These are phyloP conservation scores for Phylloporus rhodoxanthus DNA, from an alignment of 768 basidiomycete genomes.

Conservation along the genomic window DNA sequence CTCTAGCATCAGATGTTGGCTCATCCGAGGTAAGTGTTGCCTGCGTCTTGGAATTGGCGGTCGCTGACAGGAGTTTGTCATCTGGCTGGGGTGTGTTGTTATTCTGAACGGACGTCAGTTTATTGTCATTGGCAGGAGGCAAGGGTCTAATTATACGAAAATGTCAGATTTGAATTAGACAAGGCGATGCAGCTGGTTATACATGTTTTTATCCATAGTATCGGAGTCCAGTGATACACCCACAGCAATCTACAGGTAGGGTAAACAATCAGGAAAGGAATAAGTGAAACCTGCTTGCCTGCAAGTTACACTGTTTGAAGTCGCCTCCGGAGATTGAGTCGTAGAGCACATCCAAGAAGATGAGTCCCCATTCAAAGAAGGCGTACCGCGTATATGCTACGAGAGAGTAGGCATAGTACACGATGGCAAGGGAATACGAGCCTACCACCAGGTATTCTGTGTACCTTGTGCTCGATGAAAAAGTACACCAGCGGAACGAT, in stretches of 20 bases:
- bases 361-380: constrained; percentile 85
- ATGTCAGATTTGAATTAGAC: constrained; percentile 24
- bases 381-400: constrained; percentile 81
- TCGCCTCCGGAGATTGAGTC: constrained; percentile 65
- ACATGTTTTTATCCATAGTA: constrained; percentile 36
- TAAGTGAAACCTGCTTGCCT: constrained; percentile 34
- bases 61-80: neutral
- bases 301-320: constrained; percentile 46
- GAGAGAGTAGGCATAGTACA: neutral
- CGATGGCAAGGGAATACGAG: neutral
- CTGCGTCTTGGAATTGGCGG: neutral
- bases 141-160: constrained; percentile 17
- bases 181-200: constrained; percentile 39
- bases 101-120: constrained; percentile 1
- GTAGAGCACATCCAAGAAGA: constrained; percentile 64
- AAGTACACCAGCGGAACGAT: constrained; percentile 76
- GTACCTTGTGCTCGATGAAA: constrained; percentile 80
- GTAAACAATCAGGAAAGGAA: neutral
- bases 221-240: constrained; percentile 25
- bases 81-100: neutral
- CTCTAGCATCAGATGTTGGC: neutral
- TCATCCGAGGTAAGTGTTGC: neutral
- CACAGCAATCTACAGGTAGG: constrained; percentile 14
- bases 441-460: constrained; percentile 72
- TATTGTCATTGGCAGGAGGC: constrained; percentile 4